phyloP scores from a whole-genome alignment of 2,329 filamentous ascomycete genomes.

The Dactylellina leptospora region DNA sequence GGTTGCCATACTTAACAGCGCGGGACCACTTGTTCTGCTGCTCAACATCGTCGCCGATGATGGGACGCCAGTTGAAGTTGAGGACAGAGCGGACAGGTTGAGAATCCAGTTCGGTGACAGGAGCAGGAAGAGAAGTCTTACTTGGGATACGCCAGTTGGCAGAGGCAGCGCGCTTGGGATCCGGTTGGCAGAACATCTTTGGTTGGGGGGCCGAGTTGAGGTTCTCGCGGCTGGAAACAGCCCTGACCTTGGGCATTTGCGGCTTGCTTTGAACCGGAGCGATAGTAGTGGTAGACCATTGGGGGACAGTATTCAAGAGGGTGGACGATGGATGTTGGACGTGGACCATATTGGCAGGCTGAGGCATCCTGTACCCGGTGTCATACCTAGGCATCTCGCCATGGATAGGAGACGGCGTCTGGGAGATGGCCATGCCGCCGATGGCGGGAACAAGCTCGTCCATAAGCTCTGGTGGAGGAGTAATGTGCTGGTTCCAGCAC shows the following conservation, averaged over 20 bases:
- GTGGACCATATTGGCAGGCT: neutral
- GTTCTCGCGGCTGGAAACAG: conserved; percentile 8
- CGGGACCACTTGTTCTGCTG: conserved; percentile 3
- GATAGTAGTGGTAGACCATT: conserved; percentile 33
- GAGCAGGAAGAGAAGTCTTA: neutral
- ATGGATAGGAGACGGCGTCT: conserved; percentile 42
- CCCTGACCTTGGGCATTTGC: neutral
- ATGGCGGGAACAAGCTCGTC: neutral
- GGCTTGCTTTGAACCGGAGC: conserved; percentile 1
- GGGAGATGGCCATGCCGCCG: conserved; percentile 40
- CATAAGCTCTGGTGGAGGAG: conserved; percentile 24
- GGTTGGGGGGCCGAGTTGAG: conserved; percentile 3
- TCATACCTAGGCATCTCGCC: conserved; percentile 44
- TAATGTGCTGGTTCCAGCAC: conserved; percentile 52
- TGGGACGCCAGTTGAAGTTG: conserved; percentile 46
- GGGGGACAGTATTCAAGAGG: neutral
- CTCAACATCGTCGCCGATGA: conserved; percentile 13
- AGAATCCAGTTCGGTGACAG: neutral
- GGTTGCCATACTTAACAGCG: neutral
- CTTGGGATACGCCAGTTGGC: conserved; percentile 43
- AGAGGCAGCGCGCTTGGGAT: conserved; percentile 36
- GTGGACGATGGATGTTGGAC: conserved; percentile 7
- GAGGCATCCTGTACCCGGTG: conserved; percentile 20
- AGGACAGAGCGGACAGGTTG: conserved; percentile 36
- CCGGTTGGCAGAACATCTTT: conserved; percentile 29